A percentile compares a stretch with the other conserved stretches of the same genome.
These are phyloP conservation scores for Lipomyces chichibuensis DNA, from an alignment of 805 yeast genomes.

Conservation along the genomic window DNA sequence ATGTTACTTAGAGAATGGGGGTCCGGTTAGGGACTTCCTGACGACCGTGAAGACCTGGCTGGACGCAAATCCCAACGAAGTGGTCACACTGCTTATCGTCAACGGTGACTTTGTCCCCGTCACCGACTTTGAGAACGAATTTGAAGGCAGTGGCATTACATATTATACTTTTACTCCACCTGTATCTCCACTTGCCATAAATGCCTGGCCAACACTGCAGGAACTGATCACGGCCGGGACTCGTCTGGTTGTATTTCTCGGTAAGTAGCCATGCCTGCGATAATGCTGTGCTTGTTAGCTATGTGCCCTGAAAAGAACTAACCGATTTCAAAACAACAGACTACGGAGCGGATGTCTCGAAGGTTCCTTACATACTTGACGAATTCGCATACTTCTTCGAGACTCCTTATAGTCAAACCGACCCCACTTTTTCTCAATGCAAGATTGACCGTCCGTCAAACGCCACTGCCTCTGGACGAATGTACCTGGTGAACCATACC, in stretches of 20 bases:
- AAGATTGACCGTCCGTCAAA: slow-evolving; percentile 2
- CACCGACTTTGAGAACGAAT: neutral
- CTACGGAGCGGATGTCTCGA: neutral
- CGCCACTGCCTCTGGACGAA: neutral
- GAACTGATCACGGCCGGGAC: slow-evolving; percentile 1
- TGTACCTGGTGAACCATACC: neutral
- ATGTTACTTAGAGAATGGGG: neutral
- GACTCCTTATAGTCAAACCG: neutral
- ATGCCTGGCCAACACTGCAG: neutral
- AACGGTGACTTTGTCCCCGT: neutral
- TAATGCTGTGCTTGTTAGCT: neutral
- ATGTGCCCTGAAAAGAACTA: neutral
- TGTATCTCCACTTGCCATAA: neutral
- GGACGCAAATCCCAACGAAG: slow-evolving; percentile 1
- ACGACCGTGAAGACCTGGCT: neutral
- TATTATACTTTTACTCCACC: neutral
- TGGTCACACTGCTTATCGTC: neutral
- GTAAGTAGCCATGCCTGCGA: neutral
- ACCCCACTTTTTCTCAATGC: neutral
- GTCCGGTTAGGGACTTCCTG: neutral
- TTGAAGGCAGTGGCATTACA: neutral
- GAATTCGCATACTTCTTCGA: slow-evolving; percentile 2
- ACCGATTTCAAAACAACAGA: neutral
- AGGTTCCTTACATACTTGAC: neutral
- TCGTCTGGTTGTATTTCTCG: slow-evolving; percentile 2